Evolutionary conservation across 345 rosid species (phyloP).

Genomic region (Stellera chamaejasme): DNA sequence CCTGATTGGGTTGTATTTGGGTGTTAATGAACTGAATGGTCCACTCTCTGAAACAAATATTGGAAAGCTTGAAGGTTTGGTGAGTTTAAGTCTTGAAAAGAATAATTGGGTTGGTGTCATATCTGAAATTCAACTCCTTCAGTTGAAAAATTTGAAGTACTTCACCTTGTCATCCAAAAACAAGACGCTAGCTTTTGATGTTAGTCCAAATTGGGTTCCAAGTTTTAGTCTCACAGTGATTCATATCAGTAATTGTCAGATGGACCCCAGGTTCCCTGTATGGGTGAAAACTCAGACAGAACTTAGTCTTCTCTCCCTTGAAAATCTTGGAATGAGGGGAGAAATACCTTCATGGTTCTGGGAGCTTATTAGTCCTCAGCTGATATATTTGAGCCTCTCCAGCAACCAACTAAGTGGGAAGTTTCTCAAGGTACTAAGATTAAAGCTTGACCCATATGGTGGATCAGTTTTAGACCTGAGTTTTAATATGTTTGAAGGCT

Average conservation of each 20-base stretch:
- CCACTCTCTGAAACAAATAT: constrained; percentile 14
- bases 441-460: not conserved
- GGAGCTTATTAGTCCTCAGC: constrained; percentile 1
- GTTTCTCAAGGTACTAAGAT: not conserved
- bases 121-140: too few relatives aligned
- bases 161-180: too few relatives aligned
- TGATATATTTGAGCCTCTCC: not conserved
- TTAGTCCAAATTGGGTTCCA: constrained; percentile 21
- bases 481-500: constrained; percentile 1
- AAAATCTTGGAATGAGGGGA: constrained; percentile 19
- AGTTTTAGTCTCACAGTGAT: constrained; percentile 21
- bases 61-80: constrained; percentile 19
- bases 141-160: too few relatives aligned
- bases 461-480: not conserved
- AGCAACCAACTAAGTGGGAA: not conserved
- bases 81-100: constrained; percentile 9
- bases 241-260: constrained; percentile 16
- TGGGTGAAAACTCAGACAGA: constrained; percentile 12
- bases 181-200: too few relatives aligned
- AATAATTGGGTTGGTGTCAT: constrained; percentile 4
- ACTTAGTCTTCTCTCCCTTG: constrained; percentile 4
- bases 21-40: constrained; percentile 20
- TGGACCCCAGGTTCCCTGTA: constrained; percentile 26
- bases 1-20: constrained; percentile 12
- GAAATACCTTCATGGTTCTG: constrained; percentile 26